phyloP scores from a whole-genome alignment of 768 basidiomycete species.

The Agrocybe praecox region DNA sequence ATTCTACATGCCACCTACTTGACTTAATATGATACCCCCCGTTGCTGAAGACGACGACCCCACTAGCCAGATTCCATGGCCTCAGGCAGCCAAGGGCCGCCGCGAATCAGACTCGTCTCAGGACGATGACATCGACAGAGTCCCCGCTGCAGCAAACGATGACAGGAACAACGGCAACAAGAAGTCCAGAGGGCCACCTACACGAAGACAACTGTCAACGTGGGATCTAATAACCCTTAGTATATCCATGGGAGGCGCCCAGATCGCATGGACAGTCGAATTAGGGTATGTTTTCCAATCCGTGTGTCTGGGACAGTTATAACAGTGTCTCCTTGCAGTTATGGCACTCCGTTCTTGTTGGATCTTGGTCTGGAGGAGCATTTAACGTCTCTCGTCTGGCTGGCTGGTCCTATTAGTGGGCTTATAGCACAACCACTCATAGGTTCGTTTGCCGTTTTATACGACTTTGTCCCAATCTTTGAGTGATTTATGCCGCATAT shows the following conservation, averaged over 20 bases:
- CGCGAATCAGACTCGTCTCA: slow-evolving; percentile 22
- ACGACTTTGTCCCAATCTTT: slow-evolving; percentile 8
- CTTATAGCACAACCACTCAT: slow-evolving; percentile 97
- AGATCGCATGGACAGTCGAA: slow-evolving; percentile 96
- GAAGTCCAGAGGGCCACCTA: slow-evolving; percentile 25
- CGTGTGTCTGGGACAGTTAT: background rate
- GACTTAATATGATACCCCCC: slow-evolving; percentile 59
- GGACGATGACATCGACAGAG: slow-evolving; percentile 20
- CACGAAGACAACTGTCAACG: slow-evolving; percentile 46
- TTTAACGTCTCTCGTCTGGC: slow-evolving; percentile 93
- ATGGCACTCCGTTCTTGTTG: slow-evolving; percentile 93
- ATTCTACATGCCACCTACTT: slow-evolving; percentile 17
- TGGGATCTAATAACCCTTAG: slow-evolving; percentile 83
- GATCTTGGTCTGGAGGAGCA: slow-evolving; percentile 74
- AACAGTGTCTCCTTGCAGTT: slow-evolving; percentile 50
- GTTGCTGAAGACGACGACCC: slow-evolving; percentile 70
- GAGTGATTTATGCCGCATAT: slow-evolving; percentile 30
- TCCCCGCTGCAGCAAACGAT: slow-evolving; percentile 12
- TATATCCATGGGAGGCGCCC: slow-evolving; percentile 92
- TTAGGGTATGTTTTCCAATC: slow-evolving; percentile 64
- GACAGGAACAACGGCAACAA: slow-evolving; percentile 13
- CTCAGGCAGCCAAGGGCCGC: slow-evolving; percentile 39
- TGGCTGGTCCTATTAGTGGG: slow-evolving; percentile 93
- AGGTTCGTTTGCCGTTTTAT: slow-evolving; percentile 51
- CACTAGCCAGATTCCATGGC: slow-evolving; percentile 83